Evolutionary conservation across 116 monocot species (phyloP), one percentile per base, ranked within the genome.

Genomic region (Dioscorea cayenensis): DNA sequence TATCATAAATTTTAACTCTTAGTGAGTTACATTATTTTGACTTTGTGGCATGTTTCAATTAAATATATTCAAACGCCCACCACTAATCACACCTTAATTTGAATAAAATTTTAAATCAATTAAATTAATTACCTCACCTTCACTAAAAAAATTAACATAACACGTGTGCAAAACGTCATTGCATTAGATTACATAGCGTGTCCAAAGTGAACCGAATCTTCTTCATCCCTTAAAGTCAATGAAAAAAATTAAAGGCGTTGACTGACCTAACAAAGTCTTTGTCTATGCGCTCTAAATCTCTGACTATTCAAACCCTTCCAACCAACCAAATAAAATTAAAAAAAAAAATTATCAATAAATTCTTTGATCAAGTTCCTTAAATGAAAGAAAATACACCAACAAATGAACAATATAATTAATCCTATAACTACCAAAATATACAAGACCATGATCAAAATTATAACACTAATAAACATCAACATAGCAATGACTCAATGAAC

Each of bases 401-500:
- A 75, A 75, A 75, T 68, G 18, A 75, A 68, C 68, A 68, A 75
- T 21, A 23, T 28, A 14, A 28, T 3, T 37, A 28, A n/a, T 36
- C 25, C 32, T 35, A 38, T 55, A 23, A 27, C 64, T n/a, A 14
- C 6, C 52, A 28, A 65, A 49, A 29, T 72, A 55, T 55, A 55
- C 55, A 55, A 55, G 32, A 32, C 32, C 32, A 32, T 32, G 32
- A 32, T 32, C 4, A 32, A 32, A 4, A 32, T 32, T 2, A 51
- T 17, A 51, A 14, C 2, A 51, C 17, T 17, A 14, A 2, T 51
- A 51, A 51, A 51, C 51, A 55, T 71, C 48, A 83, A 51, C 73
- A 78, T 0, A 86, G 60, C 49, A 83, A 66, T 7, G 86, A 86
- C 35, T 84, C 86, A 5, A 84, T 29, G 68, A 84, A 88, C 79